These are phyloP conservation scores for Acacia pycnantha DNA, from an alignment of 331 rosid species.

Conservation along the genomic window DNA sequence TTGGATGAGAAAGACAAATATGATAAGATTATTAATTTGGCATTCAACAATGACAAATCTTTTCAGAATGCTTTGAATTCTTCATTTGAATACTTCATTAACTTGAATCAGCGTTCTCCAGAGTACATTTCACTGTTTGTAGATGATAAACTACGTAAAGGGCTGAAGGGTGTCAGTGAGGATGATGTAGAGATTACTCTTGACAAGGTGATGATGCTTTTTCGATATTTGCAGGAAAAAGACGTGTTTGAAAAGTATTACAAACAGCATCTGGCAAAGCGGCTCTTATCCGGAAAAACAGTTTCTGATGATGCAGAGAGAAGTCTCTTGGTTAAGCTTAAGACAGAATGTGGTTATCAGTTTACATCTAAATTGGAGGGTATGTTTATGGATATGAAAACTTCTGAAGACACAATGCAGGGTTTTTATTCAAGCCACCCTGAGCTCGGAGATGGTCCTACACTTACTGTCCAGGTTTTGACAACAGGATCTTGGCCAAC, in stretches of 20 bases:
- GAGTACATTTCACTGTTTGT: slow-evolving; percentile 75
- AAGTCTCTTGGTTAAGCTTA: slow-evolving; percentile 79
- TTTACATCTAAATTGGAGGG: slow-evolving; percentile 82
- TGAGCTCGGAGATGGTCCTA: slow-evolving; percentile 66
- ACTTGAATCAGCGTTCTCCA: slow-evolving; percentile 69
- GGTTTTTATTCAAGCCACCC: slow-evolving; percentile 61
- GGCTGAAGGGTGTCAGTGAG: slow-evolving; percentile 77
- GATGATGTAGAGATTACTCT: slow-evolving; percentile 73
- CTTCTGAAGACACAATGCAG: slow-evolving; percentile 78
- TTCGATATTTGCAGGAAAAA: slow-evolving; percentile 77
- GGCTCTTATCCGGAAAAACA: slow-evolving; percentile 79
- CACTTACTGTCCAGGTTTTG: slow-evolving; percentile 71
- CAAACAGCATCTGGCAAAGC: slow-evolving; percentile 80
- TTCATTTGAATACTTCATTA: slow-evolving; percentile 68
- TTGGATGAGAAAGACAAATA: slow-evolving; percentile 75
- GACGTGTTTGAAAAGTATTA: slow-evolving; percentile 77
- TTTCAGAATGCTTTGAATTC: slow-evolving; percentile 78
- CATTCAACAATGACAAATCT: slow-evolving; percentile 70
- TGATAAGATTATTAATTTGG: slow-evolving; percentile 54
- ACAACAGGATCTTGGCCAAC: slow-evolving; percentile 94
- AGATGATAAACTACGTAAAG: slow-evolving; percentile 80
- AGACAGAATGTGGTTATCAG: slow-evolving; percentile 87
- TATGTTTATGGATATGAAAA: slow-evolving; percentile 83
- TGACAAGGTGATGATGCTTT: slow-evolving; percentile 83
- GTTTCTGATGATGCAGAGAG: slow-evolving; percentile 84